These are phyloP conservation scores for Sclerospora graminicola DNA, from an alignment of 352 stramenopile species.

Conservation along the genomic window DNA sequence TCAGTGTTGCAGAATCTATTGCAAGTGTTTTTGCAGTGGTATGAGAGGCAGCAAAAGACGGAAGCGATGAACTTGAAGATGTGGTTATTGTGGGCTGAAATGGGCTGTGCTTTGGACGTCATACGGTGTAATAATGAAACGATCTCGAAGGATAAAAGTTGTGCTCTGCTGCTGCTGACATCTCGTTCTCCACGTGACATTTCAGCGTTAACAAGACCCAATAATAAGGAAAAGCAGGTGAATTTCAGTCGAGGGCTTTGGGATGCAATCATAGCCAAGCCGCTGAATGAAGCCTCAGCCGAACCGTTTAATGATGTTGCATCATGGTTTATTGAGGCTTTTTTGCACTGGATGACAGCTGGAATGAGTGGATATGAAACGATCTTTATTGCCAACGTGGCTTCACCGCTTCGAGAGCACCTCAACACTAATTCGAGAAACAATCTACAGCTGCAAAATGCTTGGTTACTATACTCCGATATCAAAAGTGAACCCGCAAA, in stretches of 20 bases:
- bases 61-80: slow-evolving; percentile 4
- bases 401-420: slow-evolving; percentile 9
- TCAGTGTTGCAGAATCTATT: background rate
- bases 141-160: background rate
- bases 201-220: slow-evolving; percentile 8
- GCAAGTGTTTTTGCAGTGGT: slow-evolving; percentile 17
- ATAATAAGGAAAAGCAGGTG: slow-evolving; percentile 14
- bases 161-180: slow-evolving; percentile 1
- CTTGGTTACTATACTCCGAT: slow-evolving; percentile 6
- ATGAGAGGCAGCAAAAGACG: slow-evolving; percentile 9
- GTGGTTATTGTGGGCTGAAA: slow-evolving; percentile 25
- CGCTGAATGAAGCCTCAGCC: slow-evolving; percentile 5
- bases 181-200: slow-evolving; percentile 5
- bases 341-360: slow-evolving; percentile 17
- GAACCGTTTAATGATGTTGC: background rate
- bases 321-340: slow-evolving; percentile 12
- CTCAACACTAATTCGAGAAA: slow-evolving; percentile 2
- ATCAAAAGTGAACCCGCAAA: background rate
- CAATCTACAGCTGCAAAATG: slow-evolving; percentile 7
- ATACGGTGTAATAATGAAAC: slow-evolving; percentile 2
- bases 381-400: slow-evolving; percentile 23
- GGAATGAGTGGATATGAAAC: slow-evolving; percentile 29
- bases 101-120: slow-evolving; percentile 18
- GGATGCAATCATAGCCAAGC: slow-evolving; percentile 13
- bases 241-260: slow-evolving; percentile 16